These are phyloP conservation scores for Chlamydomonas asymmetrica DNA, from an alignment of 139 green algal genomes.

Conservation along the genomic window DNA sequence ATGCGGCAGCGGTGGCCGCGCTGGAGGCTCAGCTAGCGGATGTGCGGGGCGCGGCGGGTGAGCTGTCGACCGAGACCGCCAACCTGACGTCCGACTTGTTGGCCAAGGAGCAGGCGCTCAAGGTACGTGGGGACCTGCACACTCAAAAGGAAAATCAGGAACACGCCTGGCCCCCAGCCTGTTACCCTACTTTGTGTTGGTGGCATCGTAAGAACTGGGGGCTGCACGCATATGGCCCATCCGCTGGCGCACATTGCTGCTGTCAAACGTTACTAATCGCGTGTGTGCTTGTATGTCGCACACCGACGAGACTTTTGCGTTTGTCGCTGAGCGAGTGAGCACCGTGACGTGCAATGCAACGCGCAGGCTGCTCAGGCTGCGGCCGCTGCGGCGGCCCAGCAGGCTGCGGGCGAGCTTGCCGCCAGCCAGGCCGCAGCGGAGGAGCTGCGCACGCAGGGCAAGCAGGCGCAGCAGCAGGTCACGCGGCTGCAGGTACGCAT, in stretches of 20 bases:
- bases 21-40: slow-evolving; percentile 1
- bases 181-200: too few relatives aligned
- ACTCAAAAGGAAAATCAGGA: too few relatives aligned
- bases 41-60: neutral
- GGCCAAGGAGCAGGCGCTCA: slow-evolving; percentile 8
- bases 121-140: too few relatives aligned
- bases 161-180: too few relatives aligned
- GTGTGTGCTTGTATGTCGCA: too few relatives aligned
- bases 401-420: neutral
- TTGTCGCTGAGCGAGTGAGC: too few relatives aligned
- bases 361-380: neutral
- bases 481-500: slow-evolving; percentile 11
- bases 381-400: slow-evolving; percentile 12
- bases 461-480: neutral
- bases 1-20: neutral
- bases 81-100: slow-evolving; percentile 11
- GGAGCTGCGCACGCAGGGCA: slow-evolving; percentile 15
- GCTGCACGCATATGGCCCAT: too few relatives aligned
- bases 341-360: neutral
- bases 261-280: too few relatives aligned
- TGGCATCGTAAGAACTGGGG: neutral
- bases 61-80: slow-evolving; percentile 11
- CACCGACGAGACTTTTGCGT: too few relatives aligned
- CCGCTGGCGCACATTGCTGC: too few relatives aligned
- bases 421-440: neutral